These are phyloP conservation scores for Pisolithus sp. DNA, from an alignment of 768 basidiomycete genomes.

Conservation along the genomic window DNA sequence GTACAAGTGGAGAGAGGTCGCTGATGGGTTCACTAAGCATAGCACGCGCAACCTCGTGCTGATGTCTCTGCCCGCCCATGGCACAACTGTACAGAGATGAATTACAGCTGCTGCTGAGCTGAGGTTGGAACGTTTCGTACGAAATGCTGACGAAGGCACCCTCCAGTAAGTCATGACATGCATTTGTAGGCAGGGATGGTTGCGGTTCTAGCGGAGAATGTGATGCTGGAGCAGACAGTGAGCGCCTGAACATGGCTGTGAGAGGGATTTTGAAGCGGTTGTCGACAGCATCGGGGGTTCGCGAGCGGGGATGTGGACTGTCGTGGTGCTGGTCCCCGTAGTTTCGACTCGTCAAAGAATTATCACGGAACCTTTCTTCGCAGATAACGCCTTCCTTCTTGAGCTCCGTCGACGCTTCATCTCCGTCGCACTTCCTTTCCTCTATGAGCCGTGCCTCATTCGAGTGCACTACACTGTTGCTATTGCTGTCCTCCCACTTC, in stretches of 20 bases:
- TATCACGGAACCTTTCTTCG: too few relatives aligned
- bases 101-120: slow-evolving; percentile 6
- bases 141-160: slow-evolving; percentile 27
- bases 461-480: neutral
- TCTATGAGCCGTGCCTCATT: slow-evolving; percentile 6
- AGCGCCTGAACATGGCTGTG: slow-evolving; percentile 62
- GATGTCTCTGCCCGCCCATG: slow-evolving; percentile 10
- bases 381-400: slow-evolving; percentile 3
- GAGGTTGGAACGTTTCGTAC: slow-evolving; percentile 23
- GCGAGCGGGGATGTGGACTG: slow-evolving; percentile 17
- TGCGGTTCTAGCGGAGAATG: slow-evolving; percentile 10
- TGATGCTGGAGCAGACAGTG: slow-evolving; percentile 48
- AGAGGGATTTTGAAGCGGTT: slow-evolving; percentile 43
- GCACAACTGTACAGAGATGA: slow-evolving; percentile 1
- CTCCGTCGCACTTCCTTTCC: slow-evolving; percentile 12
- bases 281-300: slow-evolving; percentile 22
- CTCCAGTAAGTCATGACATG: slow-evolving; percentile 19
- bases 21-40: slow-evolving; percentile 19
- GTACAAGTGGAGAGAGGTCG: slow-evolving; percentile 25
- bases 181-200: slow-evolving; percentile 6
- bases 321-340: neutral
- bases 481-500: slow-evolving; percentile 34
- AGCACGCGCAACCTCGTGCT: slow-evolving; percentile 17
- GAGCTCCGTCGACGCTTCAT: slow-evolving; percentile 19
- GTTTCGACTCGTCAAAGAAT: too few relatives aligned